Evolutionary conservation across 257 asterid genomes (phyloP), one percentile per base, ranked within the genome.

Genomic region (Solanum virginianum): DNA sequence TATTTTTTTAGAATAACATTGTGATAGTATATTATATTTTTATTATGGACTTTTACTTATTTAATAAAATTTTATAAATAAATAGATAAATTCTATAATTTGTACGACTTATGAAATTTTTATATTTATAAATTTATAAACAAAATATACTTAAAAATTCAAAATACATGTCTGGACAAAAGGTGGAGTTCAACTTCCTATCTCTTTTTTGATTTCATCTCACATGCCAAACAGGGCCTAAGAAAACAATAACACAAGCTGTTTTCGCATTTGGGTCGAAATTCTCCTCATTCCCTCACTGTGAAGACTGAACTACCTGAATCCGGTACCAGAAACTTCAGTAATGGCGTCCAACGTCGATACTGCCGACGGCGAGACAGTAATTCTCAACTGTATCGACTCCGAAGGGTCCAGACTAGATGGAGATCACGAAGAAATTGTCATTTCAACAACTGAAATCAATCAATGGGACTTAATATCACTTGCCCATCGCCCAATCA

Each of bases 371-470:
- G 87, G 72, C 15, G 89, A 87, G 22, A 60, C 65, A 82, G 88
- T 94, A 18, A 89, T 88, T 70, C 91, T 95, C 69, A 81, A 55
- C 47, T 92, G 97, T 85, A 82, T 88, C 83, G 94, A 89, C 14
- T 54, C 69, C 16, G 47, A 69, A 69, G 45, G 12, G 32, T 36
- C 82, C n/a, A 86, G 22, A 26, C 71, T 82, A 20, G 87, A 82
- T 10, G 94, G 69, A n/a, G 75, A 80, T 32, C 83, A 77, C 60
- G 84, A 29, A 36, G 84, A 85, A 80, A 87, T 92, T 80, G 20
- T 85, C 69, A 84, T 95, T 70, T 94, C 99, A 65, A 91, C 93
- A 24, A 89, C 90, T 45, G 90, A 90, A 36, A 88, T 95, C 86
- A 16, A 84, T 63, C 49, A 68, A 56, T 95, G 97, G 96, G 91